Conservation (phyloP, 495 filamentous ascomycete genomes). For the Hyaloscypha hepaticicola region DNA sequence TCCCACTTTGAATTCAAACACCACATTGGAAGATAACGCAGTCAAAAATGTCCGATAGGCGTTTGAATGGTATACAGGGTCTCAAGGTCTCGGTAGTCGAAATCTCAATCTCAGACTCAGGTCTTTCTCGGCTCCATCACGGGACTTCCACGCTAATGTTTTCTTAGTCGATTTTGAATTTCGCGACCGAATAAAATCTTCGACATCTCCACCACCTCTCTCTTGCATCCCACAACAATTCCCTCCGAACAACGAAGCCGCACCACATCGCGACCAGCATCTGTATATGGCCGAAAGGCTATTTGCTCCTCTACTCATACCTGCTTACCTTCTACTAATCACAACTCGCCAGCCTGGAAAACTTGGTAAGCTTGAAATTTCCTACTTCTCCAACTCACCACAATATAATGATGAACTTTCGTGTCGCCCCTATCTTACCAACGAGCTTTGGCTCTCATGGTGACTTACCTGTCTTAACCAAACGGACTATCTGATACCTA, state of each 20-base stretch:
- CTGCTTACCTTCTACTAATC: not conserved
- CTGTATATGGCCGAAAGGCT: not conserved
- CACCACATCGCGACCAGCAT: not conserved
- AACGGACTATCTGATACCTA: slow-evolving; percentile 35
- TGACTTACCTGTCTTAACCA: slow-evolving; percentile 37
- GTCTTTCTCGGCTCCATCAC: not conserved
- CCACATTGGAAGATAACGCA: not conserved
- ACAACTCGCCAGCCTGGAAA: not conserved
- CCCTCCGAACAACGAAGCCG: too few relatives aligned
- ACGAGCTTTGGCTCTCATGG: slow-evolving; percentile 32
- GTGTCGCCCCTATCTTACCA: slow-evolving; percentile 38
- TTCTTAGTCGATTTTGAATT: not conserved
- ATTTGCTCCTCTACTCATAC: not conserved
- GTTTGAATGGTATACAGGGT: not conserved
- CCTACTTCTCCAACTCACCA: not conserved
- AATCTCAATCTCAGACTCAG: not conserved
- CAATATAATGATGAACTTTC: slow-evolving; percentile 36
- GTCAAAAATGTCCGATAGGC: not conserved
- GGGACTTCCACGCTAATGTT: not conserved
- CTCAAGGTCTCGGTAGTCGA: not conserved
- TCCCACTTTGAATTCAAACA: not conserved
- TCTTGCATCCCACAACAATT: too few relatives aligned
- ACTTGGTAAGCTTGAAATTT: not conserved
- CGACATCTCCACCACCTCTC: not conserved
- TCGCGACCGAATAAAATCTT: not conserved